Percentiles rank a stretch among this genome's conserved stretches.
Conservation (phyloP, 192 early-diverging fungal genomes). For the Podila epigama region DNA sequence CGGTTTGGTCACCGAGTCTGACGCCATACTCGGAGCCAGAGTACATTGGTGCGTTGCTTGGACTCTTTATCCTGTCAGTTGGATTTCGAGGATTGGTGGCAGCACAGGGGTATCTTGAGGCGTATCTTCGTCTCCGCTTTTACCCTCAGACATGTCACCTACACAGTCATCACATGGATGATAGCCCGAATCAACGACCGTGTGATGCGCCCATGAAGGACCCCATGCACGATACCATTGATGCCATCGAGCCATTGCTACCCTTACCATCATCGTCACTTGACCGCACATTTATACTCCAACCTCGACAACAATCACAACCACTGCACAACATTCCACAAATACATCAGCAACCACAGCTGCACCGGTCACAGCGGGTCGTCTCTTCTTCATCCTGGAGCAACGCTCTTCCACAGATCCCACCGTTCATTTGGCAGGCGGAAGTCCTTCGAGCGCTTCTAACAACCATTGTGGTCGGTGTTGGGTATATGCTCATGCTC, state of each 20-base stretch:
- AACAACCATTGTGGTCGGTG: slow-evolving; percentile 34
- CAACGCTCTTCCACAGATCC: slow-evolving; percentile 39
- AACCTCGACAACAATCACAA: not conserved
- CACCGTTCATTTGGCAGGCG: slow-evolving; percentile 53
- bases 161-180: not conserved
- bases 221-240: not conserved
- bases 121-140: slow-evolving; percentile 44
- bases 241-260: not conserved
- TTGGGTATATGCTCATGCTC: slow-evolving; percentile 61
- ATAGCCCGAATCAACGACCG: no score
- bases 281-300: not conserved
- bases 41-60: slow-evolving; percentile 56
- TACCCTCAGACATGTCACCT: no score
- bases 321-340: no score
- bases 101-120: slow-evolving; percentile 49
- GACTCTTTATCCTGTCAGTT: slow-evolving; percentile 54
- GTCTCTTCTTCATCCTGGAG: not conserved
- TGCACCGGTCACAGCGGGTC: no score
- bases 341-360: no score
- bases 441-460: slow-evolving; percentile 55
- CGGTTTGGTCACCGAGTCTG: slow-evolving; percentile 53
- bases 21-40: slow-evolving; percentile 52
- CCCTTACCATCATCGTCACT: not conserved
- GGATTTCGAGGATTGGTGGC: slow-evolving; percentile 51
- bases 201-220: not conserved